These are phyloP conservation scores for Lathyrus aphaca DNA, from an alignment of 306 rosid species.

Conservation along the genomic window DNA sequence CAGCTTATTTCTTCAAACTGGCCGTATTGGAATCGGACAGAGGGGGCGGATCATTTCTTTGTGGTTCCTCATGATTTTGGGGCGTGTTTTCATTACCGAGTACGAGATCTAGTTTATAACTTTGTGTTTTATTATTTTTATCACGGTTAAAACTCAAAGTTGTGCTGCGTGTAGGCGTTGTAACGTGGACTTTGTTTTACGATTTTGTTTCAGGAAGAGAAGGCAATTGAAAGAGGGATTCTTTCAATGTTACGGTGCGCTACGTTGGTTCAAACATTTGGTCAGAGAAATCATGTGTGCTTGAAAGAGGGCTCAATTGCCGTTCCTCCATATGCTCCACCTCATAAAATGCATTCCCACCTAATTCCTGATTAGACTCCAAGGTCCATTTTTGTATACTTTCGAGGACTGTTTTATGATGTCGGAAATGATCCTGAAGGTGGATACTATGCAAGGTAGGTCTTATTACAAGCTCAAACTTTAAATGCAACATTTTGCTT, in stretches of 20 bases:
- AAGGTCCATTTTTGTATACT: constrained; percentile 83
- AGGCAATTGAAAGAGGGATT: constrained; percentile 89
- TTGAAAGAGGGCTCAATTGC: constrained; percentile 82
- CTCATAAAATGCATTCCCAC: constrained; percentile 88
- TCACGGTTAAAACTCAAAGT: not conserved
- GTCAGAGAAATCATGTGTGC: constrained; percentile 88
- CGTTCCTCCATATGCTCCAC: constrained; percentile 91
- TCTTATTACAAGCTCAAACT: constrained; percentile 18
- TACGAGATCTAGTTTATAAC: constrained; percentile 38
- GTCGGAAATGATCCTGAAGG: constrained; percentile 97
- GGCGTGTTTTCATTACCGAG: constrained; percentile 98
- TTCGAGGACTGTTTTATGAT: constrained; percentile 87
- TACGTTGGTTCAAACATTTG: constrained; percentile 92
- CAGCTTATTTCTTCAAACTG: constrained; percentile 96
- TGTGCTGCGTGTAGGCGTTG: not conserved
- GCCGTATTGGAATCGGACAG: constrained; percentile 96
- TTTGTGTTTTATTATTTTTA: not conserved
- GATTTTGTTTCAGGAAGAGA: constrained; percentile 72
- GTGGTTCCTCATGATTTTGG: constrained; percentile 96
- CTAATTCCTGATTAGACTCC: constrained; percentile 80
- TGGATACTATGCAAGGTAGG: constrained; percentile 90
- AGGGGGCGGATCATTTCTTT: constrained; percentile 96
- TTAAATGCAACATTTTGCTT: constrained; percentile 23
- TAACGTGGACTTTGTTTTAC: not conserved
- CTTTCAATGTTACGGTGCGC: constrained; percentile 71